phyloP scores from a whole-genome alignment of 2,329 filamentous ascomycete species.

The Sclerotinia trifoliorum region DNA sequence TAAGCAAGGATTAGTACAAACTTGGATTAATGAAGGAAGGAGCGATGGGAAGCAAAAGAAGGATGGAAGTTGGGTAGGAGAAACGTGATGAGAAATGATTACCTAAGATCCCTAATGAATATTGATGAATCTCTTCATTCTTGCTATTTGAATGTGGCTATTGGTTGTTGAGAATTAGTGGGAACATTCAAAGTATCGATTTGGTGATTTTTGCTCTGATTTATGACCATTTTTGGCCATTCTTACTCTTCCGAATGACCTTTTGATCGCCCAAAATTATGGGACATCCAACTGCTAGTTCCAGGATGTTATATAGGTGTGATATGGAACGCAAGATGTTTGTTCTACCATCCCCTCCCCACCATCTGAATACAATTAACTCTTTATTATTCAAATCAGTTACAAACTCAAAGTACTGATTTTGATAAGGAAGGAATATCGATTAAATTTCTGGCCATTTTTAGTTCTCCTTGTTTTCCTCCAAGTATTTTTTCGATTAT shows the following conservation, averaged over 20 bases:
- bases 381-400: not conserved
- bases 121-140: not conserved
- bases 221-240: not conserved
- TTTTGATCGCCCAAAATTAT: no score
- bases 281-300: no score
- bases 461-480: no score
- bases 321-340: no score
- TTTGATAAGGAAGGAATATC: no score
- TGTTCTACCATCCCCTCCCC: no score
- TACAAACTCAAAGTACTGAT: not conserved
- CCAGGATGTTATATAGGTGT: no score
- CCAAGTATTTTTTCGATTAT: no score
- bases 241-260: no score
- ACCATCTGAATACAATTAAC: no score
- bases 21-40: constrained; percentile 58
- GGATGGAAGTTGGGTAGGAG: constrained; percentile 28
- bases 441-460: no score
- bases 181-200: not conserved
- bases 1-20: constrained; percentile 73
- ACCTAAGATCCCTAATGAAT: constrained; percentile 3
- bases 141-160: not conserved
- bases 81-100: constrained; percentile 15
- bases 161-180: not conserved
- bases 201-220: no score
- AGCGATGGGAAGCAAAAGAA: constrained; percentile 25